Evolutionary conservation across 768 basidiomycete genomes (phyloP).

Genomic region (Termitomyces sp.): DNA sequence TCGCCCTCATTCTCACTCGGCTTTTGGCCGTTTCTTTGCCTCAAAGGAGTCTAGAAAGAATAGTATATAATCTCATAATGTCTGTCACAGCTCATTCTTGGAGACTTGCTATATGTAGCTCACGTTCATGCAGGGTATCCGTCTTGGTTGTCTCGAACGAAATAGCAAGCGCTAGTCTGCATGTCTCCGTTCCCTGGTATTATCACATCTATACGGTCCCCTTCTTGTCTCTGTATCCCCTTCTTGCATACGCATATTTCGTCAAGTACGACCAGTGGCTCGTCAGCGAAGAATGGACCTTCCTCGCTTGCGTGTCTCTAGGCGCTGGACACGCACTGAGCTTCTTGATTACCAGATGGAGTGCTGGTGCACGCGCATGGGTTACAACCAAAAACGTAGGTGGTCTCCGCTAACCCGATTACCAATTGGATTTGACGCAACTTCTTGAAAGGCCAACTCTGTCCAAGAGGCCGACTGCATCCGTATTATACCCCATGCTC

Average conservation of each 20-base stretch:
- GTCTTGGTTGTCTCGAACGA: slow-evolving; percentile 62
- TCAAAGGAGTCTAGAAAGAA: background rate
- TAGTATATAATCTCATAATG: slow-evolving; percentile 14
- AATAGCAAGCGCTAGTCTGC: slow-evolving; percentile 64
- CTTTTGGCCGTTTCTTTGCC: slow-evolving; percentile 1
- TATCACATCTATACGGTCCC: slow-evolving; percentile 72
- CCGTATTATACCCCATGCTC: slow-evolving; percentile 72
- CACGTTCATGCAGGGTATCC: slow-evolving; percentile 30
- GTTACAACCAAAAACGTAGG: slow-evolving; percentile 74
- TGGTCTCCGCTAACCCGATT: background rate
- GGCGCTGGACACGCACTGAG: slow-evolving; percentile 88
- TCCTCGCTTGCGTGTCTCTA: slow-evolving; percentile 83
- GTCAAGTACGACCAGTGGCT: slow-evolving; percentile 89
- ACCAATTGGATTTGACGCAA: background rate
- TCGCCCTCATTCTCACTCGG: background rate
- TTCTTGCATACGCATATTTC: slow-evolving; percentile 89
- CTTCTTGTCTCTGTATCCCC: slow-evolving; percentile 76
- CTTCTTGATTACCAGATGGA: slow-evolving; percentile 92
- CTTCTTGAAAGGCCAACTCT: slow-evolving; percentile 47
- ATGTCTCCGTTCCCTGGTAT: slow-evolving; percentile 64
- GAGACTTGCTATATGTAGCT: background rate
- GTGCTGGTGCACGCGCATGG: slow-evolving; percentile 69
- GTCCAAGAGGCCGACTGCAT: slow-evolving; percentile 77
- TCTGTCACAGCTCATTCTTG: slow-evolving; percentile 5
- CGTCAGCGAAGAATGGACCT: slow-evolving; percentile 96